Percentiles rank a stretch among this genome's conserved stretches.
Conservation (phyloP, 2,329 filamentous ascomycete species). For the Fusarium siculi region DNA sequence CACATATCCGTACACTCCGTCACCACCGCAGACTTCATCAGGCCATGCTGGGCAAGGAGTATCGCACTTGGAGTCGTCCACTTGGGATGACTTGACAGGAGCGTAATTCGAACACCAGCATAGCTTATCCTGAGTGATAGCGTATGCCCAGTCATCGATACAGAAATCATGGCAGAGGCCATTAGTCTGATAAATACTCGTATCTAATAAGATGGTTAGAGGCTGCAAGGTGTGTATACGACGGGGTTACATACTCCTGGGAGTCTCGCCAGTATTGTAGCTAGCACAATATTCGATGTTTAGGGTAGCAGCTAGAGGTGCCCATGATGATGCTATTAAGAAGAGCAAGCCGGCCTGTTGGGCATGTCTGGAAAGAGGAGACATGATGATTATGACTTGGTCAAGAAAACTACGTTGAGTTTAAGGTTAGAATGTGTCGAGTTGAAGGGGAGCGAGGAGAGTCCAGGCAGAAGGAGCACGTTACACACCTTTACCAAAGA, state of each 20-base stretch:
- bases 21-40: conserved; percentile 71
- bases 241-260: conserved; percentile 45
- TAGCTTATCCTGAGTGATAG: conserved; percentile 70
- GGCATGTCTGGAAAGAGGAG: conserved; percentile 32
- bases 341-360: conserved; percentile 35
- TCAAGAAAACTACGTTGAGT: conserved; percentile 14
- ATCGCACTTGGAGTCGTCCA: conserved; percentile 62
- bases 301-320: conserved; percentile 39
- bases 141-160: conserved; percentile 68
- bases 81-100: conserved; percentile 59
- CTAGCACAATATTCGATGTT: conserved; percentile 50
- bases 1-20: conserved; percentile 73
- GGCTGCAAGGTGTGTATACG: not conserved
- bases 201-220: conserved; percentile 52
- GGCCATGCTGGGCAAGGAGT: conserved; percentile 75
- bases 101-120: conserved; percentile 82
- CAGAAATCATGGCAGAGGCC: conserved; percentile 75
- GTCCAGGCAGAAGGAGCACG: not conserved
- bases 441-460: not conserved
- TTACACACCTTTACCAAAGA: conserved; percentile 41
- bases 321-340: conserved; percentile 42
- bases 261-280: conserved; percentile 50
- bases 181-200: conserved; percentile 72
- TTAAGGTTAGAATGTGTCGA: conserved; percentile 17
- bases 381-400: conserved; percentile 36